phyloP scores from a whole-genome alignment of 2,329 filamentous ascomycete genomes.

The Amauroascus niger region DNA sequence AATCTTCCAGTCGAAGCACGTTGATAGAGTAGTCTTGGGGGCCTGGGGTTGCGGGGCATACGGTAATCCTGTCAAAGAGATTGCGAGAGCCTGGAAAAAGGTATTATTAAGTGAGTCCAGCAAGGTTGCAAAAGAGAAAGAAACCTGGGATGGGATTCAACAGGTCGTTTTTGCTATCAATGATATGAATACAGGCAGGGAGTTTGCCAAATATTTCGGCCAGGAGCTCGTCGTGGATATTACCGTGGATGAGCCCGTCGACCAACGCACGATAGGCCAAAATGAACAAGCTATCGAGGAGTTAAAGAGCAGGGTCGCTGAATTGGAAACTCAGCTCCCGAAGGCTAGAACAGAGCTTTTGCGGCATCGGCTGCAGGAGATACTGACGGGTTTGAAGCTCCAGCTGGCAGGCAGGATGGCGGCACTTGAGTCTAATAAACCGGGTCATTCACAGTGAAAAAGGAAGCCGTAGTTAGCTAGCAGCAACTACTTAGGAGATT shows the following conservation, averaged over 20 bases:
- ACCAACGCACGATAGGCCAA: background rate
- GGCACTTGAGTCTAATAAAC: background rate
- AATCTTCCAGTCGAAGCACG: constrained; percentile 7
- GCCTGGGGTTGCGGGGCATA: constrained; percentile 13
- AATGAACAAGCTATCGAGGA: constrained; percentile 7
- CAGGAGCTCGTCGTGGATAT: constrained; percentile 2
- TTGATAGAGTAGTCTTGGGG: constrained; percentile 9
- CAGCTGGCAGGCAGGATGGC: constrained; percentile 2
- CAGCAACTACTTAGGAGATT: background rate
- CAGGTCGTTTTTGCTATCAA: constrained; percentile 12
- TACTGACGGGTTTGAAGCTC: constrained; percentile 4
- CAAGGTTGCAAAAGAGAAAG: background rate
- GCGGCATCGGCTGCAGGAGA: constrained; percentile 2
- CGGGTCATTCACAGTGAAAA: background rate
- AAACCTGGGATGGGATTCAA: constrained; percentile 9
- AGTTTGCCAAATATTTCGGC: constrained; percentile 10
- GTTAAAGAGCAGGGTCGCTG: constrained; percentile 5
- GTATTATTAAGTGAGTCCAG: background rate
- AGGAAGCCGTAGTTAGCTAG: background rate
- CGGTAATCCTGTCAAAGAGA: constrained; percentile 9
- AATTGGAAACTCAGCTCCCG: constrained; percentile 1
- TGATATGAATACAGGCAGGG: constrained; percentile 1
- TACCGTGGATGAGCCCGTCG: background rate
- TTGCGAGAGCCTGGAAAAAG: constrained; percentile 9
- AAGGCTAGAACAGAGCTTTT: constrained; percentile 4